phyloP scores from a whole-genome alignment of 2,329 filamentous ascomycete species.

The Ophiosphaerella narmari region DNA sequence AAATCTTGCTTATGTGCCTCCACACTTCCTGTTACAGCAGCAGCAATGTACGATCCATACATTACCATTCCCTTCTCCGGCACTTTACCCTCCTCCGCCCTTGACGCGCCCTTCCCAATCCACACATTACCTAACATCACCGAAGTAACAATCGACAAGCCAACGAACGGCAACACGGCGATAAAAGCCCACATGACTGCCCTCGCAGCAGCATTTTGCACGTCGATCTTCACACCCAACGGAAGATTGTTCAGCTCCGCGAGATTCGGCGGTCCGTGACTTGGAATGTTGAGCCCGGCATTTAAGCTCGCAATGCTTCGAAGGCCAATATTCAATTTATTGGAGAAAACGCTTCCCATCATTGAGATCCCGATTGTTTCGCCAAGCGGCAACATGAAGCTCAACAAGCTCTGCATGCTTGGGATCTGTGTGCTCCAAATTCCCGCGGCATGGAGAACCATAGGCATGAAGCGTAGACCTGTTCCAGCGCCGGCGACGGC shows the following conservation, averaged over 20 bases:
- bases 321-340: conserved; percentile 49
- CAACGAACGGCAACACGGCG: conserved; percentile 64
- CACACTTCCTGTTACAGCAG: conserved; percentile 14
- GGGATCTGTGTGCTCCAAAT: conserved; percentile 64
- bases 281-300: conserved; percentile 26
- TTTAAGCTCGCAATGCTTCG: conserved; percentile 22
- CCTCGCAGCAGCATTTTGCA: conserved; percentile 54
- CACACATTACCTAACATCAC: conserved; percentile 58
- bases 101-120: conserved; percentile 46
- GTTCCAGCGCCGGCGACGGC: conserved; percentile 66
- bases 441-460: conserved; percentile 65
- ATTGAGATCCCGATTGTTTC: conserved; percentile 68
- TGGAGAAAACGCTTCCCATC: conserved; percentile 73
- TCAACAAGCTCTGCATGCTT: conserved; percentile 63
- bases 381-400: conserved; percentile 65
- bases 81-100: conserved; percentile 26
- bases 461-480: conserved; percentile 68
- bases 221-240: conserved; percentile 37
- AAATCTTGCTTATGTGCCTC: conserved; percentile 17
- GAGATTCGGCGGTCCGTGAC: conserved; percentile 30
- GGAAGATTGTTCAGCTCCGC: conserved; percentile 47
- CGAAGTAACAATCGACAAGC: conserved; percentile 52
- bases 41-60: conserved; percentile 22
- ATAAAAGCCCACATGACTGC: conserved; percentile 71
- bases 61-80: conserved; percentile 24